Percentiles rank a stretch among this genome's conserved stretches.
phyloP scores from a whole-genome alignment of 208 protist species.

The Trypanosoma congolense region DNA sequence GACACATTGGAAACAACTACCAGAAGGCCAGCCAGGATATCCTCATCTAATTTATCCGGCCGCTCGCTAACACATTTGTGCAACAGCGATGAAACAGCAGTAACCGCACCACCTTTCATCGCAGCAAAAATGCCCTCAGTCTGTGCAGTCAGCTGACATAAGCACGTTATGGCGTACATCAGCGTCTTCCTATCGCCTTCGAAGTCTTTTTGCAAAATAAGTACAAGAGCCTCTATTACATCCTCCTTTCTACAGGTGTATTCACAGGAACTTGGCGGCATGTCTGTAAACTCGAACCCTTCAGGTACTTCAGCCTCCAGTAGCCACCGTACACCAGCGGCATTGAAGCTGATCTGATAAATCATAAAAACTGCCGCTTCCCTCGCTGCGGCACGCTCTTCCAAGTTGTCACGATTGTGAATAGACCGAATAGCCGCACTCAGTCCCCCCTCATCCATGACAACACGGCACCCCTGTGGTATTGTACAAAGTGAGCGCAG shows the following conservation, averaged over 20 bases:
- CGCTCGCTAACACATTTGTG: not conserved
- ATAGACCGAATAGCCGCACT: slow-evolving; percentile 31
- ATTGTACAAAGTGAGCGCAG: slow-evolving; percentile 70
- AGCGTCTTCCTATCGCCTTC: slow-evolving; percentile 8
- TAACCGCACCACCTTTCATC: slow-evolving; percentile 4
- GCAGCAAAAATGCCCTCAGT: slow-evolving; percentile 30
- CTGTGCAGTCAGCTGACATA: slow-evolving; percentile 29
- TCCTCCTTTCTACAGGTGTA: slow-evolving; percentile 14
- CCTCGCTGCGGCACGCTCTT: slow-evolving; percentile 24
- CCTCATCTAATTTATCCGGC: slow-evolving; percentile 5
- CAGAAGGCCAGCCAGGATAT: slow-evolving; percentile 25
- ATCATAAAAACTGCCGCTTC: slow-evolving; percentile 40
- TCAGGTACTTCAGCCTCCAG: slow-evolving; percentile 35
- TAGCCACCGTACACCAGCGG: slow-evolving; percentile 69
- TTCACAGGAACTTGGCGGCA: not conserved
- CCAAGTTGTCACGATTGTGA: slow-evolving; percentile 6
- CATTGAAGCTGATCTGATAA: slow-evolving; percentile 49
- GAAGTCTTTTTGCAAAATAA: slow-evolving; percentile 14
- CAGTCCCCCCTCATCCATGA: slow-evolving; percentile 56
- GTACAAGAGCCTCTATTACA: slow-evolving; percentile 21
- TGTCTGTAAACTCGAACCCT: slow-evolving; percentile 29
- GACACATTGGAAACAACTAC: slow-evolving; percentile 52
- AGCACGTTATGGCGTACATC: slow-evolving; percentile 16
- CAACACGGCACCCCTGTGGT: slow-evolving; percentile 64
- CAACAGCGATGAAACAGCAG: slow-evolving; percentile 10